phyloP scores from a whole-genome alignment of 306 rosid genomes.

The cucumber (Cucumis sativus) region DNA sequence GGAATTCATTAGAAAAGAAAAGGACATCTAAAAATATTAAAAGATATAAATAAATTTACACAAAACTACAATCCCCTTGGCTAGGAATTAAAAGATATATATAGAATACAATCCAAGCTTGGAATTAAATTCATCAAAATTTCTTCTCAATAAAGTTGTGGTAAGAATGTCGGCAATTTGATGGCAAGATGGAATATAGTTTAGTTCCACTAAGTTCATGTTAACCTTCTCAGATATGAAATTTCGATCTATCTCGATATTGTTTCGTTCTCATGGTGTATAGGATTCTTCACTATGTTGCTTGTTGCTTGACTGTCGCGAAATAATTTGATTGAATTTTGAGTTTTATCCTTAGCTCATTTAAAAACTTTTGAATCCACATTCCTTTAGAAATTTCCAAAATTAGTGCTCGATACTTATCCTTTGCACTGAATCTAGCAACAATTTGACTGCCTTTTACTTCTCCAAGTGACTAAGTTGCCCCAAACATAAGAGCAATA shows the following conservation, averaged over 20 bases:
- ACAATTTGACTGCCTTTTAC: not conserved
- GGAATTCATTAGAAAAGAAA: not conserved
- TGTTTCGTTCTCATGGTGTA: not conserved
- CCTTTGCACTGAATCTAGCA: not conserved
- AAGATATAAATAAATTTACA: not conserved
- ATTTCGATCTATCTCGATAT: not conserved
- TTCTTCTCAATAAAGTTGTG: too few relatives aligned
- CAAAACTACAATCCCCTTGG: not conserved
- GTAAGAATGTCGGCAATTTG: not conserved
- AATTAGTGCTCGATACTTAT: not conserved
- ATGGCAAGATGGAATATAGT: not conserved
- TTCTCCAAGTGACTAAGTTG: not conserved
- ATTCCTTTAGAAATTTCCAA: not conserved
- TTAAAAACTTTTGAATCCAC: not conserved
- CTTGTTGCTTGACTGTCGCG: not conserved
- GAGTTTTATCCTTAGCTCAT: not conserved
- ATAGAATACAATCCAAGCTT: not conserved
- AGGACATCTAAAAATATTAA: too few relatives aligned
- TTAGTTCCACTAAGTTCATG: not conserved
- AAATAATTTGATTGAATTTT: too few relatives aligned
- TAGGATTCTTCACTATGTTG: not conserved
- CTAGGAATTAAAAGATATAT: too few relatives aligned
- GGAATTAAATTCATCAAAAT: not conserved
- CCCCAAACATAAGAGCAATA: not conserved
- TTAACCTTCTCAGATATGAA: not conserved